Base-by-base conservation (phyloP, 176 grass and related monocot species). In the Ananas comosus region DNA sequence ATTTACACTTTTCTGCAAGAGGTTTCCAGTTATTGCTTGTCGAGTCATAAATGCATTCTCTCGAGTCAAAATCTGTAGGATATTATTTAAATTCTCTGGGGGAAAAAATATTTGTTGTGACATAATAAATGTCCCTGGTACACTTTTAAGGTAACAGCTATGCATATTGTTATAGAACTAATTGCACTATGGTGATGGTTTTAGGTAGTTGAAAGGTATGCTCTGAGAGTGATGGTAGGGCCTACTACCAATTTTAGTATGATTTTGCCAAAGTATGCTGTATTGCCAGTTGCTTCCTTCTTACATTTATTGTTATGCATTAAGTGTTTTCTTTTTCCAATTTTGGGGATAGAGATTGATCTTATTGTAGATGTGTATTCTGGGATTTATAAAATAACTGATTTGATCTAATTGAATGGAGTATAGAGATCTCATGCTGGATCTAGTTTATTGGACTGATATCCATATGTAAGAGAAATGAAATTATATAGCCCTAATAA, bases 11-110 rank as follows among this genome's bases (percentile, higher is more conserved):
- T 42, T 4, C 33, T 42, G 33, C 50, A 16, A 21, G 23, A 57
- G 2, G 23, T 57, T 57, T 16, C 71, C 17, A 50, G 21, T 50
- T 50, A 74, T 64, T 64, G 57, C 18, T 17, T 27, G 54, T n/a
- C 63, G 56, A 64, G 64, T 74, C 33, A 74, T 73, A 63, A 73
- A 73, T 63, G 53, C 54, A 13, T 2, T 51, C n/a, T 9, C 33
- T 49, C n/a, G 63, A 14, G 17, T 74, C 57, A 50, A 64, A 13
- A 14, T 8, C 57, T 64, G 71, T 19, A 24, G 48, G 17, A 49
- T 47, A 48, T 16, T 21, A 16, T 14, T 64, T 48, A 49, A 64
- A 42, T 42, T 42, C 5, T 42, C 7, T 6, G 4, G 33, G 33
- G 10, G 24, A 13, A 11, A 16, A 64, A 25, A 11, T 11, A 28